Base-by-base conservation (phyloP, 495 filamentous ascomycete genomes). In the Aspergillus nanangensis region DNA sequence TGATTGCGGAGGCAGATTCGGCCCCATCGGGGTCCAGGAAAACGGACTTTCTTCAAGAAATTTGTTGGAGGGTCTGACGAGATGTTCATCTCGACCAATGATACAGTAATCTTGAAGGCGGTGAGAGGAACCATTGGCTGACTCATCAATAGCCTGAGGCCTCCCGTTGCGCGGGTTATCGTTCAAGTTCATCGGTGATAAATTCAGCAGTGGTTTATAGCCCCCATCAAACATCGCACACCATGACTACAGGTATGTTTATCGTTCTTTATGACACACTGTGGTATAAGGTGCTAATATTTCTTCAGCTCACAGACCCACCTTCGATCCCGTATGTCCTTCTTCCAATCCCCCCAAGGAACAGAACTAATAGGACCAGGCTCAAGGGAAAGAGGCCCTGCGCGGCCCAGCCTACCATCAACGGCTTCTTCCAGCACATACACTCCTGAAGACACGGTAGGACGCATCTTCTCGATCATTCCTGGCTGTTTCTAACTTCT, bases 341-440 rank as follows among this genome's bases (percentile, higher is more conserved):
- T 36, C n/a, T 8, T 45, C 37, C 25, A 23, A 35, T 45, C 11
- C 8, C 18, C 23, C 14, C 13, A 32, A 38, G 9, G 21, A 29
- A 34, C 14, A 48, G 52, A 50, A 47, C 57, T 61, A 24, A 65
- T 55, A 29, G 44, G 19, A 46, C 48, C 48, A 91, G 87, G 91
- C 93, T 32, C 83, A 84, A 61, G 93, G 94, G 53, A 96, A 95
- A 78, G 93, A 98, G 65, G 88, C 91, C 59, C 86, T 87, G 43
- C 84, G 90, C 55, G 93, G 93, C 13, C 87, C 89, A 31, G 93
- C 93, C 47, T 97, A 96, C 69, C 93, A 98, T 65, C 93, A 96
- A 74, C 83, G 93, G 42, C 84, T 97, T 9, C 83, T 96, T 2
- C 94, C 93, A 4, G 93, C 93, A 8, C 83, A 97, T 60, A 96